phyloP scores from a whole-genome alignment of 176 grass and related monocot species.

The Eleusine indica region DNA sequence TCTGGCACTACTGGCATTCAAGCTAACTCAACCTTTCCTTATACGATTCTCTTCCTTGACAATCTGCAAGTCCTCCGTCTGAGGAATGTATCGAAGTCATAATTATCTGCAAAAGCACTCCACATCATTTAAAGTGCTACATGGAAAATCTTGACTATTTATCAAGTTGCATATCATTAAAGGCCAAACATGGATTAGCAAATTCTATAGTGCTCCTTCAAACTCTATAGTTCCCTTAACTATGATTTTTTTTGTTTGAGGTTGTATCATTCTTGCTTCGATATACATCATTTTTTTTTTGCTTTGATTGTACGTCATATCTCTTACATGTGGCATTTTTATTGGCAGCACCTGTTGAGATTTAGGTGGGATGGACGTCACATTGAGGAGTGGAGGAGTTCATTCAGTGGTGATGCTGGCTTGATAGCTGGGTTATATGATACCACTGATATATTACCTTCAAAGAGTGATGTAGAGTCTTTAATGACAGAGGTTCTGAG shows the following conservation, averaged over 20 bases:
- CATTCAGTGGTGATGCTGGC: not conserved
- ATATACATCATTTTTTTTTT: not conserved
- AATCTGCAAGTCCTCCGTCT: not conserved
- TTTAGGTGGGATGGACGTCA: conserved; percentile 3
- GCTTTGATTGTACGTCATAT: not conserved
- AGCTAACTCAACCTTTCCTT: too few relatives aligned
- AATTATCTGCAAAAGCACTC: not conserved
- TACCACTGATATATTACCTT: not conserved
- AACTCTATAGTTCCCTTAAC: not conserved
- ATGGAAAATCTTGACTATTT: not conserved
- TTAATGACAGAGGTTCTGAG: conserved; percentile 11
- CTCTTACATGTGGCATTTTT: not conserved
- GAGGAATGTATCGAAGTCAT: not conserved
- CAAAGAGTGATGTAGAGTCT: conserved; percentile 1
- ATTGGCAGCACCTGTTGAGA: conserved; percentile 15
- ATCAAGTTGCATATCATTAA: not conserved
- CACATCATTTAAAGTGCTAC: not conserved
- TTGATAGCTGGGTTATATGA: not conserved
- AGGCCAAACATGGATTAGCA: not conserved
- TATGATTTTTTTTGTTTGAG: not conserved
- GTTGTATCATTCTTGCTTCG: not conserved
- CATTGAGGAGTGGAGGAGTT: not conserved
- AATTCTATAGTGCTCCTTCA: not conserved
- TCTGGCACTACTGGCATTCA: too few relatives aligned
- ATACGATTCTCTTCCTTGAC: not conserved